Base-by-base conservation (phyloP, 345 rosid species). In the Citrus glauca region DNA sequence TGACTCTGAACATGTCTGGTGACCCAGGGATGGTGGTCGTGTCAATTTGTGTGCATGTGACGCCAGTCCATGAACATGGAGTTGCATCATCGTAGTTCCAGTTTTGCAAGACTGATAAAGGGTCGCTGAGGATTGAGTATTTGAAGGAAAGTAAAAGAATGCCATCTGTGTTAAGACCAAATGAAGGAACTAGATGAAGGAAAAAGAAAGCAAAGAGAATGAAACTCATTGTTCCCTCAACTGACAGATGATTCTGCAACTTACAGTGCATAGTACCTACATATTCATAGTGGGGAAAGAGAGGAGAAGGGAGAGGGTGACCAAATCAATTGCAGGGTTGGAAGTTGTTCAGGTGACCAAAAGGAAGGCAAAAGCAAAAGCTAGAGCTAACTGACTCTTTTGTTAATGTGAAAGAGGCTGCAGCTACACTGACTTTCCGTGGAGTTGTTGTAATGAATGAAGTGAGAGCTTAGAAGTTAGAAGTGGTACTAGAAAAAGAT, bases 31-130 rank as follows among this genome's bases (percentile, higher is more conserved):
- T 53, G 57, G 57, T 53, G 57, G n/a, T 17, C 22, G 57, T 25
- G 16, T 83, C 92, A 32, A 88, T 75, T 77, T 83, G 77, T 7
- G 86, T 42, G 78, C 97, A 93, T 5, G 89, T 83, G 2, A 91
- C 91, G 65, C 95, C 97, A 65, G 78, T 84, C 97, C 97, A 91
- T 17, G 86, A 83, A 72, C 95, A 93, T 38, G 97, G 95, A 5
- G 90, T 87, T 60, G 16, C 86, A 17, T 91, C 97, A 5, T 86
- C 86, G 13, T 93, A 90, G 87, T 90, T 91, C 95, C 97, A 93
- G 75, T 63, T 76, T 28, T 75, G 24, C 45, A 93, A 76, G 75
- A 84, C 92, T 10, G 87, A 89, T 71, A 90, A 79, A 4, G 95
- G 95, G 84, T 93, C 95, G 19, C 81, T 81, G 19, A 91, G 87